A percentile compares a stretch with the other conserved stretches of the same genome.
phyloP scores from a whole-genome alignment of 139 green algal genomes.

The Penium margaritaceum region DNA sequence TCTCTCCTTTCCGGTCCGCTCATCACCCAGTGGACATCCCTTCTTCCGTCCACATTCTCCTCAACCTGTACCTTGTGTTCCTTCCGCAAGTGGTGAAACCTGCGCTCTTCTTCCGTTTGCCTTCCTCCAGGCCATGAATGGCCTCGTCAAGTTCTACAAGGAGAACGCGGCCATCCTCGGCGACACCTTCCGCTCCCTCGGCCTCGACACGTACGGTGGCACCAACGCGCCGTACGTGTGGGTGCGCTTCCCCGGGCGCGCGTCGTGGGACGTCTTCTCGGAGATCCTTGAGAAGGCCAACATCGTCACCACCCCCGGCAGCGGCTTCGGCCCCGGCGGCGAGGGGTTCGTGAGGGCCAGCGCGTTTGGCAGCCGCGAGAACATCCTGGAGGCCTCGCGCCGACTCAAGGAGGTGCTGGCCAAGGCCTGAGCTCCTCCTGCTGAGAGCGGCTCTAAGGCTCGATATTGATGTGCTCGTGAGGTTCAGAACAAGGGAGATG shows the following conservation, averaged over 20 bases:
- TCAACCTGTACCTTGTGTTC: too few relatives aligned
- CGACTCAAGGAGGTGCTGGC: constrained; percentile 48
- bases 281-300: constrained; percentile 57
- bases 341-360: constrained; percentile 92
- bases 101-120: too few relatives aligned
- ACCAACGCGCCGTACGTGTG: constrained; percentile 93
- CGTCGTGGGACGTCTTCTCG: constrained; percentile 89
- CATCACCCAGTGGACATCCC: too few relatives aligned
- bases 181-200: constrained; percentile 79
- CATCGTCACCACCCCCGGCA: constrained; percentile 94
- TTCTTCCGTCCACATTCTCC: too few relatives aligned
- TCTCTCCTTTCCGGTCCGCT: too few relatives aligned
- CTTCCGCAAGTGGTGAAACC: too few relatives aligned
- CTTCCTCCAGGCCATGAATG: constrained; percentile 63
- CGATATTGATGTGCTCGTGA: too few relatives aligned
- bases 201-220: constrained; percentile 86
- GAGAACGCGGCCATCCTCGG: constrained; percentile 90
- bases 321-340: constrained; percentile 83
- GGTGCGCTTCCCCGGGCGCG: constrained; percentile 83
- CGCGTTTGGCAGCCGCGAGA: constrained; percentile 78
- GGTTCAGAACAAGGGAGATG: too few relatives aligned
- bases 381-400: constrained; percentile 51
- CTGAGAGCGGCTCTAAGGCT: too few relatives aligned
- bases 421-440: too few relatives aligned
- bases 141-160: constrained; percentile 91